Conservation (phyloP, 1,284 basidiomycete species). For the Puccinia polysora region DNA sequence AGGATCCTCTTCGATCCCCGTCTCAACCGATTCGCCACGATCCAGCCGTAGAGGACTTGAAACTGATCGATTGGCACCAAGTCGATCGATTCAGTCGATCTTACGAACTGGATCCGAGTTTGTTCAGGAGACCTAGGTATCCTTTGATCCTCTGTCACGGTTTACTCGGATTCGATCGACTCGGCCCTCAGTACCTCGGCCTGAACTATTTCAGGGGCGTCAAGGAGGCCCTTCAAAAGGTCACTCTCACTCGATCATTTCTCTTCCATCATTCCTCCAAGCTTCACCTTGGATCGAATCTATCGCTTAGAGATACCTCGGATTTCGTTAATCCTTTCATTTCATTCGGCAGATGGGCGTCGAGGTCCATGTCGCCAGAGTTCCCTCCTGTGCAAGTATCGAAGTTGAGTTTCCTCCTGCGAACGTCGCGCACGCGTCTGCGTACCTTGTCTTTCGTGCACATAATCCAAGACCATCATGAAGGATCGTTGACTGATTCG, state of each 20-base stretch:
- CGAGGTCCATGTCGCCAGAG: slow-evolving; percentile 85
- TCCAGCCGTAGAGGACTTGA: not conserved
- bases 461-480: not conserved
- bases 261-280: not conserved
- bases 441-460: not conserved
- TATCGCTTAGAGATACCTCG: not conserved
- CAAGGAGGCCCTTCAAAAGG: slow-evolving; percentile 77
- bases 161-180: slow-evolving; percentile 62
- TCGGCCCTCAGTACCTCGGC: slow-evolving; percentile 63
- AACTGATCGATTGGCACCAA: not conserved
- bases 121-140: slow-evolving; percentile 69
- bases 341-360: slow-evolving; percentile 57
- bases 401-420: slow-evolving; percentile 62
- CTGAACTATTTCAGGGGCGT: slow-evolving; percentile 94
- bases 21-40: not conserved
- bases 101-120: slow-evolving; percentile 39
- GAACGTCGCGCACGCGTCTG: not conserved
- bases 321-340: not conserved
- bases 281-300: not conserved
- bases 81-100: not conserved
- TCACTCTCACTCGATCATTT: slow-evolving; percentile 48
- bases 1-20: not conserved
- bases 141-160: slow-evolving; percentile 92
- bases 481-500: not conserved
- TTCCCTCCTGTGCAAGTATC: slow-evolving; percentile 63